Evolutionary conservation across 345 rosid species (phyloP).

Genomic region (Eutrema yunnanense): DNA sequence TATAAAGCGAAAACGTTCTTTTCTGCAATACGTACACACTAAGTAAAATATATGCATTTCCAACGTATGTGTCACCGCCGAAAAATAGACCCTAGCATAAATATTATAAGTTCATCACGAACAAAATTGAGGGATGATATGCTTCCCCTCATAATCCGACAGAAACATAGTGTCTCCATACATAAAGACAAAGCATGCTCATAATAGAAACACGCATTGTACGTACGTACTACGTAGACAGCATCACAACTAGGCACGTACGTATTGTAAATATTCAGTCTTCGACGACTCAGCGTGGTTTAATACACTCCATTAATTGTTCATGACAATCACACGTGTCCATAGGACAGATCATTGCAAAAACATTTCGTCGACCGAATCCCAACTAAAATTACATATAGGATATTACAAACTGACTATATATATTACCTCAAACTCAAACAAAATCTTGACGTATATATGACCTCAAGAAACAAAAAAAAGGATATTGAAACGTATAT

Average conservation of each 20-base stretch:
- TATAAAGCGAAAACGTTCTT: neutral
- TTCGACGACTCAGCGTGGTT: neutral
- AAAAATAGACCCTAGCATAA: neutral
- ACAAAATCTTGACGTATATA: too few relatives aligned
- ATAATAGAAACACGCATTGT: neutral
- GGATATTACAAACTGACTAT: too few relatives aligned
- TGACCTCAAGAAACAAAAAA: too few relatives aligned
- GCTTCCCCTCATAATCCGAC: conserved; percentile 3
- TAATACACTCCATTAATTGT: neutral
- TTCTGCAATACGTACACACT: neutral
- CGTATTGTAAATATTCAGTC: neutral
- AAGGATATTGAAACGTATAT: neutral
- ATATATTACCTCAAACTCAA: too few relatives aligned
- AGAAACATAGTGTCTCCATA: conserved; percentile 3
- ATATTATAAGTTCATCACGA: neutral
- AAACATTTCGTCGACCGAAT: neutral
- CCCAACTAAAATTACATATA: neutral
- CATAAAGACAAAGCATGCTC: conserved; percentile 1
- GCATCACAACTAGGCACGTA: neutral
- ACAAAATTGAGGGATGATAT: neutral
- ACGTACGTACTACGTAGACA: neutral
- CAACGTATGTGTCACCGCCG: conserved; percentile 7
- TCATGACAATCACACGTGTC: neutral
- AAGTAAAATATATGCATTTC: neutral
- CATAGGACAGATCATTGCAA: neutral